These are phyloP conservation scores for Pugionium dolabratum DNA, from an alignment of 345 rosid genomes.

Conservation along the genomic window DNA sequence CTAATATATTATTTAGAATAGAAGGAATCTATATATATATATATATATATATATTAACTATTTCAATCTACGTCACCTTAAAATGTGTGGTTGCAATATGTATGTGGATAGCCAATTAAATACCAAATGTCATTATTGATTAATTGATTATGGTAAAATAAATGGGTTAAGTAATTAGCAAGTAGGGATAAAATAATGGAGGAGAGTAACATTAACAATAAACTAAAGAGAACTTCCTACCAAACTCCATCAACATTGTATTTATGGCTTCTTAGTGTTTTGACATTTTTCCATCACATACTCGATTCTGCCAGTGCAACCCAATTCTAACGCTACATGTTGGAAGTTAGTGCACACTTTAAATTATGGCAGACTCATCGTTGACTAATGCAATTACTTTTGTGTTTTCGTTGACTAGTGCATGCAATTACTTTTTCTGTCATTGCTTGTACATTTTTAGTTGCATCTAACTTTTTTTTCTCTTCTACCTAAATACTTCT, in stretches of 20 bases:
- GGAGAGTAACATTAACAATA: conserved; percentile 8
- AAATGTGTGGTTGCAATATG: not conserved
- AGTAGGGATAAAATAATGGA: conserved; percentile 19
- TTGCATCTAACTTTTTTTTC: conserved; percentile 25
- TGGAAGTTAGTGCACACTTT: conserved; percentile 22
- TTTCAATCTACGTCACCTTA: too few relatives aligned
- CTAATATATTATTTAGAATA: too few relatives aligned
- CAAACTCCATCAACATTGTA: conserved; percentile 32
- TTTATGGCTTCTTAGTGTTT: conserved; percentile 36
- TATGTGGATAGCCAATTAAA: not conserved
- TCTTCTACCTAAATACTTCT: conserved; percentile 24
- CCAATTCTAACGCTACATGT: conserved; percentile 32
- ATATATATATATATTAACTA: too few relatives aligned
- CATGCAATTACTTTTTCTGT: conserved; percentile 22
- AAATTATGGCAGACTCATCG: conserved; percentile 29
- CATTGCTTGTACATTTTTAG: conserved; percentile 13
- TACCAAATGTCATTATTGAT: not conserved
- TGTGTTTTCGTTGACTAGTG: conserved; percentile 31
- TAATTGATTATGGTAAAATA: conserved; percentile 6
- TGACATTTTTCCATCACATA: not conserved
- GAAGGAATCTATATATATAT: too few relatives aligned
- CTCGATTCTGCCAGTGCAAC: conserved; percentile 26
- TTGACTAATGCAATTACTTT: conserved; percentile 25
- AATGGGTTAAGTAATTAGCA: conserved; percentile 1
- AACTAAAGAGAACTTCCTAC: conserved; percentile 31